phyloP scores from a whole-genome alignment of 2,329 filamentous ascomycete species.

The Arthrobotrys sphaeroides region DNA sequence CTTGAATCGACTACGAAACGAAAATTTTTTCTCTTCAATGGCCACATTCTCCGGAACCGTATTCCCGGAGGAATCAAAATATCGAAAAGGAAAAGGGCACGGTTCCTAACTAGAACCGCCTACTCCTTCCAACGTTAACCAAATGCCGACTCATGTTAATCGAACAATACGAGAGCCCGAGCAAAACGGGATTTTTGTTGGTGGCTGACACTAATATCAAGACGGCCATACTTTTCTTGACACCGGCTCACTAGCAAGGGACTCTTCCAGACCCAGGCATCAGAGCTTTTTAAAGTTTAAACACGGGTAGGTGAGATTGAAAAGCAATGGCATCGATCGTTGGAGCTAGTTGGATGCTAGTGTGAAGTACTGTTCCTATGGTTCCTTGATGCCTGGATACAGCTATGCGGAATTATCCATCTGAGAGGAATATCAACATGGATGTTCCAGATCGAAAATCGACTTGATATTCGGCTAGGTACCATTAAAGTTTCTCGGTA shows the following conservation, averaged over 20 bases:
- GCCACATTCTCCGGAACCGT: conserved; percentile 18
- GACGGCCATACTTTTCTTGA: neutral
- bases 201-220: neutral
- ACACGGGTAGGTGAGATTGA: neutral
- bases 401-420: conserved; percentile 5
- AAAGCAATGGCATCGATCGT: neutral
- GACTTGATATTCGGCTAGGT: no score
- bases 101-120: neutral
- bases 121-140: neutral
- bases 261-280: neutral
- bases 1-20: conserved; percentile 8
- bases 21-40: conserved; percentile 7
- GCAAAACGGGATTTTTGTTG: neutral
- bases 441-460: neutral
- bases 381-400: neutral
- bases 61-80: neutral
- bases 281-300: no score
- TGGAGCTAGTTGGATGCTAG: neutral
- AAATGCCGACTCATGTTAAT: neutral
- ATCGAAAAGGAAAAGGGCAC: neutral
- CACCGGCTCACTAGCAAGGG: neutral
- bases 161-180: neutral
- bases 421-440: neutral
- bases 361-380: neutral
- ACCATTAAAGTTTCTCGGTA: conserved; percentile 2